phyloP scores from a whole-genome alignment of 1,139 yeast species.

The Debaryomyces psychrophilus region DNA sequence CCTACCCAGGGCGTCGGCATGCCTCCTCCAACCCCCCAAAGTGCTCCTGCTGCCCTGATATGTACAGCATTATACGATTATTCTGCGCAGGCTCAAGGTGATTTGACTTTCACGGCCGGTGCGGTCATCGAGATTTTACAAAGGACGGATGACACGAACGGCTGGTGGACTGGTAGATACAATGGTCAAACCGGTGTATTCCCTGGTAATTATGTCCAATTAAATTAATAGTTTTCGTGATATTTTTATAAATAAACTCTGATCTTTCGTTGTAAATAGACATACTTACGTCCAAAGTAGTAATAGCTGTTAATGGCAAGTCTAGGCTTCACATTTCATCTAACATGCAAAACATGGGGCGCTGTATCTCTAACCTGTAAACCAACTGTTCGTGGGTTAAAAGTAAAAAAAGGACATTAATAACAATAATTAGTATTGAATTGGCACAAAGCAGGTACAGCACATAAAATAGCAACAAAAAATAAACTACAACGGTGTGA shows the following conservation, averaged over 20 bases:
- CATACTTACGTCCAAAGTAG: not conserved
- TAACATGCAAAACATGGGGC: conserved; percentile 4
- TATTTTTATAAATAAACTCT: conserved; percentile 1
- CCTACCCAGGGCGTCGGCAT: conserved; percentile 17
- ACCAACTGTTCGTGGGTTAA: conserved; percentile 3
- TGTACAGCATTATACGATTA: conserved; percentile 80
- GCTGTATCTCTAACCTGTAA: conserved; percentile 2
- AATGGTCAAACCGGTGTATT: conserved; percentile 89
- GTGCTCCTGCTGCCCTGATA: conserved; percentile 51
- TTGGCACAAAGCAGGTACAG: not conserved
- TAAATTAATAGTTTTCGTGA: conserved; percentile 34
- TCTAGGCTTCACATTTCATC: conserved; percentile 5
- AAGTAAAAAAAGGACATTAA: conserved; percentile 6
- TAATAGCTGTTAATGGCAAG: not conserved
- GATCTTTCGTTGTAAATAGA: not conserved
- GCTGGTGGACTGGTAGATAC: conserved; percentile 97
- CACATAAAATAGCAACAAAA: not conserved
- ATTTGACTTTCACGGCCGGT: conserved; percentile 84
- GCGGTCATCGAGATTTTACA: conserved; percentile 81
- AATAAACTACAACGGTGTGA: not conserved
- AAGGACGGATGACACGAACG: conserved; percentile 80
- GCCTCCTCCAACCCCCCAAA: conserved; percentile 34
- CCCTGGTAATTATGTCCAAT: conserved; percentile 94
- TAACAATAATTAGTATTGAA: not conserved
- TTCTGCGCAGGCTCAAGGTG: conserved; percentile 88